Evolutionary conservation across 352 stramenopile genomes (phyloP), one percentile per base, ranked within the genome.

Genomic region (Phytophthora cryptogea): DNA sequence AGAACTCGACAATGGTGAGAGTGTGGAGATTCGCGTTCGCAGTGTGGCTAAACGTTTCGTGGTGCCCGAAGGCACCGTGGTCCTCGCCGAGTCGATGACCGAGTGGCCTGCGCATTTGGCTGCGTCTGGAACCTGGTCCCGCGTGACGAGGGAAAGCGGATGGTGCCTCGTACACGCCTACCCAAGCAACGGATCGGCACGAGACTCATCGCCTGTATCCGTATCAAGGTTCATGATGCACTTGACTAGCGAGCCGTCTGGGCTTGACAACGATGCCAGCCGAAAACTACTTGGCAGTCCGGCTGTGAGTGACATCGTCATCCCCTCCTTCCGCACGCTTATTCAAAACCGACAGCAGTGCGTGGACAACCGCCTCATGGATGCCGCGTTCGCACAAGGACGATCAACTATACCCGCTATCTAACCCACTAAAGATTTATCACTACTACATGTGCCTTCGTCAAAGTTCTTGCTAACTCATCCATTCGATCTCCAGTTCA

Each of bases 71-170:
- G 55, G 54, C 6, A 60, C 56, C 28, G 61, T 65, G 2, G 43
- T 65, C 10, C 9, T 69, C 3, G 61, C 61, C 26, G 54, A 69
- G 36, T 69, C 54, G 6, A 44, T 37, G 8, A 69, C 61, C 1
- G 61, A 69, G 28, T 69, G 61, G 61, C 61, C 61, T 49, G 53
- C 61, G 11, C 41, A 60, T 54, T 56, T 69, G 31, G 61, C 33
- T 2, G 47, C 45, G 1, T 60, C 61, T 23, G 61, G 54, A 5
- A 43, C 37, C 23, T 69, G 61, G 61, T 47, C 61, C 8, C 48
- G 48, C 30, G 46, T 62, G 16, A 65, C 61, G 14, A 64, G 49
- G 27, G 61, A 69, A 32, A 39, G 33, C n/a, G 54, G 54, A 47
- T 64, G 54, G 61, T 42, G 47, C 8, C 30, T 69, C 23, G 35